phyloP scores from a whole-genome alignment of 768 basidiomycete genomes.

The Tephrocybe sp. region DNA sequence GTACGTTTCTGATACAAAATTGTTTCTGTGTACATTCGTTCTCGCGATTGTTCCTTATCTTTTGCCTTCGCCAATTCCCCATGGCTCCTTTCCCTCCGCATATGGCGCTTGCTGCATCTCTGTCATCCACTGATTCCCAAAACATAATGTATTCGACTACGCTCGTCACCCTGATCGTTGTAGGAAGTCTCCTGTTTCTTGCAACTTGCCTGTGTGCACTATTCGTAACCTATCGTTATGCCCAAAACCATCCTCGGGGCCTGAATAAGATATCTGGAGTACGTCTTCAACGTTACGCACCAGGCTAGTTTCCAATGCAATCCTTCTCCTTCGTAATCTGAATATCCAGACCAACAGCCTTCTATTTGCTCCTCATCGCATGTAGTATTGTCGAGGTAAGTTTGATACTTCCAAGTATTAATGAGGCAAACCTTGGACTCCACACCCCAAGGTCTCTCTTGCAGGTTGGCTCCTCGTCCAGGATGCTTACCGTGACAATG shows the following conservation, averaged over 20 bases:
- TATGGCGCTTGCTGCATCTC: not conserved
- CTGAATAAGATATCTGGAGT: slow-evolving; percentile 50
- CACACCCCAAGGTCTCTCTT: slow-evolving; percentile 52
- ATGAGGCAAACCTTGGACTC: too few species aligned
- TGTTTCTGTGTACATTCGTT: too few species aligned
- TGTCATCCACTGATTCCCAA: not conserved
- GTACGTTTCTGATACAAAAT: too few species aligned
- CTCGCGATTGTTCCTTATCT: not conserved
- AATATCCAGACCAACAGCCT: slow-evolving; percentile 35
- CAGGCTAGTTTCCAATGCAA: slow-evolving; percentile 35
- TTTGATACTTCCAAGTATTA: too few species aligned
- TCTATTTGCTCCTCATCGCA: slow-evolving; percentile 51
- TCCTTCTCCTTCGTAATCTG: slow-evolving; percentile 11
- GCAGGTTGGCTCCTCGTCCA: slow-evolving; percentile 60
- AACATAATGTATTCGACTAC: slow-evolving; percentile 17
- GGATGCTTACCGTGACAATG: slow-evolving; percentile 50
- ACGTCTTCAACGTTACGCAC: slow-evolving; percentile 47
- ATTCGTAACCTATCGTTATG: slow-evolving; percentile 47
- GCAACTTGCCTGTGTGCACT: slow-evolving; percentile 50
- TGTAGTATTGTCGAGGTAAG: slow-evolving; percentile 46
- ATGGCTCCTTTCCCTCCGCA: not conserved
- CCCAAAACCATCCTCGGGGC: slow-evolving; percentile 41
- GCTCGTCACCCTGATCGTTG: slow-evolving; percentile 21
- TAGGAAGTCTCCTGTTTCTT: slow-evolving; percentile 21
- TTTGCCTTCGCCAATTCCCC: too few species aligned